Conservation (phyloP, 2,329 filamentous ascomycete species). For the Fusarium fujikuroi region DNA sequence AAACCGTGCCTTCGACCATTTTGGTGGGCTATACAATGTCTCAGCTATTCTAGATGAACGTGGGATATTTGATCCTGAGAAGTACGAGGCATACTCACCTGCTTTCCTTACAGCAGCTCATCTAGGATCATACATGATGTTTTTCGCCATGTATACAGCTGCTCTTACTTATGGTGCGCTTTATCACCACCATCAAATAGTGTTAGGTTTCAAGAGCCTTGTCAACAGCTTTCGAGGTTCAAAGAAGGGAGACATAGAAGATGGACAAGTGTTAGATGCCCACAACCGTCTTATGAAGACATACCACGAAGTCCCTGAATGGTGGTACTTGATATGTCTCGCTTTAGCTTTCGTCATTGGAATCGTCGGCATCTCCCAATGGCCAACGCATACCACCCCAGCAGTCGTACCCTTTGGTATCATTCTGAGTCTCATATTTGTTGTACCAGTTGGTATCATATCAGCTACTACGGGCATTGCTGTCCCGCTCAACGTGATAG, state of each 20-base stretch:
- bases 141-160: slow-evolving; percentile 55
- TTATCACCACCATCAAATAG: slow-evolving; percentile 54
- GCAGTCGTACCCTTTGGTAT: slow-evolving; percentile 58
- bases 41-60: slow-evolving; percentile 47
- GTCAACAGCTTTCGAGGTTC: slow-evolving; percentile 42
- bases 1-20: slow-evolving; percentile 54
- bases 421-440: slow-evolving; percentile 54
- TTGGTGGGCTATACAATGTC: slow-evolving; percentile 53
- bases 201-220: slow-evolving; percentile 50
- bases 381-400: slow-evolving; percentile 55
- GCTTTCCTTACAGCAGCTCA: slow-evolving; percentile 54
- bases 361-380: slow-evolving; percentile 50
- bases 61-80: slow-evolving; percentile 51
- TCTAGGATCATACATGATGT: slow-evolving; percentile 51
- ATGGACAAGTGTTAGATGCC: slow-evolving; percentile 48
- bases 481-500: slow-evolving; percentile 57
- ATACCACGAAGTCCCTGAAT: slow-evolving; percentile 60
- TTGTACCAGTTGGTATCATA: slow-evolving; percentile 58
- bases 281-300: slow-evolving; percentile 60
- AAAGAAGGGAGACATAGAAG: slow-evolving; percentile 38
- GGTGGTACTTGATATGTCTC: slow-evolving; percentile 56
- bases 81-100: slow-evolving; percentile 55
- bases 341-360: slow-evolving; percentile 49
- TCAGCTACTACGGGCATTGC: slow-evolving; percentile 55
- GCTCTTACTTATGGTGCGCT: slow-evolving; percentile 54